Evolutionary conservation across 176 grass and related monocot species (phyloP).

Genomic region (Rhynchospora breviuscula): DNA sequence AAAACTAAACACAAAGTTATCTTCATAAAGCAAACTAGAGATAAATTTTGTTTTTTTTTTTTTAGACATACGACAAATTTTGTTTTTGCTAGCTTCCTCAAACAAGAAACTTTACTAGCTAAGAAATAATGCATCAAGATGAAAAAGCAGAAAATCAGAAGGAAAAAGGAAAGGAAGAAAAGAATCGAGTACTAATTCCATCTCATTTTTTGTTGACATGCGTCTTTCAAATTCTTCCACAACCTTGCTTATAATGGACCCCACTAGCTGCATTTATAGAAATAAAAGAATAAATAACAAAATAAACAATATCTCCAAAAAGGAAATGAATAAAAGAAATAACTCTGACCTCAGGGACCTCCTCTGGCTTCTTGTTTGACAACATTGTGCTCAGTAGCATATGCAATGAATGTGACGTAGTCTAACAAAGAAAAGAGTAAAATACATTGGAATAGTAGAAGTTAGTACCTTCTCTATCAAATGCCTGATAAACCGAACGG

Average conservation of each 20-base stretch:
- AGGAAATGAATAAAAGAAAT: constrained; percentile 4
- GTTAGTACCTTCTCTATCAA: not conserved
- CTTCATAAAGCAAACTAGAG: not conserved
- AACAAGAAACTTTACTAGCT: not conserved
- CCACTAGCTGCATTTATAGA: constrained; percentile 58
- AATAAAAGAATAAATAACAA: constrained; percentile 6
- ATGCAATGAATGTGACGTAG: constrained; percentile 49
- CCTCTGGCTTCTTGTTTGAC: constrained; percentile 77
- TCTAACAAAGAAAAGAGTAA: constrained; percentile 39
- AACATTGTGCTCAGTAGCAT: constrained; percentile 68
- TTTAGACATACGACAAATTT: constrained; percentile 20
- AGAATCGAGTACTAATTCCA: constrained; percentile 32
- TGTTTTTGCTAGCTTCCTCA: constrained; percentile 42
- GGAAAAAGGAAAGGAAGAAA: constrained; percentile 25
- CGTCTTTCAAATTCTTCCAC: constrained; percentile 68
- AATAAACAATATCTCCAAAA: constrained; percentile 1
- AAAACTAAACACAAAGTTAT: constrained; percentile 6
- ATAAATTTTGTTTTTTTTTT: constrained; percentile 21
- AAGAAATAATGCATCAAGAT: not conserved
- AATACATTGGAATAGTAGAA: constrained; percentile 15
- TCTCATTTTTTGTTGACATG: constrained; percentile 47
- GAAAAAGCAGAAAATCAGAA: constrained; percentile 13
- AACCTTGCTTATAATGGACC: constrained; percentile 70
- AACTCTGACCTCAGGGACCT: constrained; percentile 68
- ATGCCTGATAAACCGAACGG: not conserved